Evolutionary conservation across 1,284 basidiomycete species (phyloP), one percentile per base, ranked within the genome.

Genomic region (Ceratobasidium theobromae): DNA sequence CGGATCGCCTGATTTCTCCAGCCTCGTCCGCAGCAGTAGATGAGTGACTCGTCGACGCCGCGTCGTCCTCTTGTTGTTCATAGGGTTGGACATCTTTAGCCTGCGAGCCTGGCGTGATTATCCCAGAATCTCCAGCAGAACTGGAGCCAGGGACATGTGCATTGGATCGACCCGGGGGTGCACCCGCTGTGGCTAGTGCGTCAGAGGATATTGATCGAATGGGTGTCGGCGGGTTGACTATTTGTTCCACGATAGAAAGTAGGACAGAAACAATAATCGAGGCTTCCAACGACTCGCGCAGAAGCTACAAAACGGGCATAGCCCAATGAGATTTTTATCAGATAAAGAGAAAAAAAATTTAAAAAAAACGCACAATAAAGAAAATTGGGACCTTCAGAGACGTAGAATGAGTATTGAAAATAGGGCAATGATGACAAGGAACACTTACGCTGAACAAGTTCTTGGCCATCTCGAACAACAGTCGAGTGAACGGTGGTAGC

Each of bases 211-310:
- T 82, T 73, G 1, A 53, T 12, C 40, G 23, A 35, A 52, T 55
- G 21, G 46, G 16, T 9, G 8, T 18, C 12, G 58, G 43, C 14
- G 58, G 18, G 16, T 54, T 41, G 16, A 86, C 81, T 71, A 95
- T 86, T 72, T 93, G 91, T 72, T 93, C 85, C 53, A 91, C 87
- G 70, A 95, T 86, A 70, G 89, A 86, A 43, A 95, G 85, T 57
- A 96, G 84, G 69, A 94, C 90, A 8, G 91, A 91, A 77, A 95
- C 79, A 80, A 95, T 92, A 78, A 95, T 89, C 57, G 86, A 86
- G 6, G 91, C 90, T 79, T 96, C 93, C 70, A 96, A 82, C 1
- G 90, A 88, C 81, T 96, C 93, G 70, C 93, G 85, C 72, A 95
- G 91, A 73, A 92, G 67, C 70, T 71, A 40, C 12, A 52, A 40